Evolutionary conservation across 2,329 filamentous ascomycete species (phyloP).

Genomic region (Fusarium acutatum): DNA sequence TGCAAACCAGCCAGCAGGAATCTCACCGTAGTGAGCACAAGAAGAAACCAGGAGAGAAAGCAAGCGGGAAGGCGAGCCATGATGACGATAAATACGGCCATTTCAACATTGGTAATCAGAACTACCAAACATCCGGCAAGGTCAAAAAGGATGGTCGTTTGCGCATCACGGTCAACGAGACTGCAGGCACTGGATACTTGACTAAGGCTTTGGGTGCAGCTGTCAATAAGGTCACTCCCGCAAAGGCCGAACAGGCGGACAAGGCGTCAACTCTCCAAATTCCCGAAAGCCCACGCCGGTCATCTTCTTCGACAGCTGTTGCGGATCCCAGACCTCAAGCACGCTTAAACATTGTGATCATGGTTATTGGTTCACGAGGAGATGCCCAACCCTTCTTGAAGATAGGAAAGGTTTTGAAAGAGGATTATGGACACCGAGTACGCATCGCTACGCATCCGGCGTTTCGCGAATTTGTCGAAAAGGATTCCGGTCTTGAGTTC

Average conservation of each 20-base stretch:
- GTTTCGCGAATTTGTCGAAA: conserved; percentile 78
- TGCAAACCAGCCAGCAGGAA: background rate
- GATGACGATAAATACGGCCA: conserved; percentile 38
- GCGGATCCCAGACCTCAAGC: conserved; percentile 51
- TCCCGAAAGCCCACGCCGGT: conserved; percentile 26
- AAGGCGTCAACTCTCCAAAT: conserved; percentile 18
- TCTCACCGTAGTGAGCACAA: background rate
- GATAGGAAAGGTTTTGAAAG: conserved; percentile 75
- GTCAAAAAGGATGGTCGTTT: conserved; percentile 76
- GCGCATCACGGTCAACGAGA: conserved; percentile 77
- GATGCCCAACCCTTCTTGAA: conserved; percentile 84
- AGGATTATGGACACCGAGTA: conserved; percentile 77
- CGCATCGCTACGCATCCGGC: conserved; percentile 81
- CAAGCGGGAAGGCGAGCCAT: conserved; percentile 14
- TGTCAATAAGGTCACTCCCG: conserved; percentile 51
- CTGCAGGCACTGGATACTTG: conserved; percentile 73
- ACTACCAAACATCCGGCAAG: conserved; percentile 71
- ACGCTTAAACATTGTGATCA: conserved; percentile 79
- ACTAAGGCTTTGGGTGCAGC: conserved; percentile 77
- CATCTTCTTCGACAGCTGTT: conserved; percentile 46
- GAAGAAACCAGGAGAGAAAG: conserved; percentile 3
- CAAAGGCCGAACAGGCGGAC: background rate
- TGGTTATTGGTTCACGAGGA: conserved; percentile 82
- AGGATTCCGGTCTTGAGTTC: conserved; percentile 78
- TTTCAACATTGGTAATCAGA: conserved; percentile 70